Evolutionary conservation across 208 protist genomes (phyloP).

Genomic region (Crithidia mellificae): DNA sequence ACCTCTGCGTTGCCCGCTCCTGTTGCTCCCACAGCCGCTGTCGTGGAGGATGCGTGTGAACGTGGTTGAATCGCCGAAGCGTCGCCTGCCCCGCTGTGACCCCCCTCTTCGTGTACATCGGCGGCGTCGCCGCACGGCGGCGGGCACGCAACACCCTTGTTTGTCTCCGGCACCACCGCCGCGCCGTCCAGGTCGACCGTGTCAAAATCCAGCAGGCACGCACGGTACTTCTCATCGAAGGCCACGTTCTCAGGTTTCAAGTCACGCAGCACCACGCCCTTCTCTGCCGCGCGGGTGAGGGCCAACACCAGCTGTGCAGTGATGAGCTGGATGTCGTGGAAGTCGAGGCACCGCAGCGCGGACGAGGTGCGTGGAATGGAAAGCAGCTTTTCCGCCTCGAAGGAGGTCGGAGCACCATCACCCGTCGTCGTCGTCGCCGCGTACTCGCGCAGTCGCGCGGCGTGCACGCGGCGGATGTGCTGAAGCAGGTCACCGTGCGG

Average conservation of each 20-base stretch:
- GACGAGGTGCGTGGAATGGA: slow-evolving; percentile 35
- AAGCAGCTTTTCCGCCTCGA: no score
- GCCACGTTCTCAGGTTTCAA: slow-evolving; percentile 91
- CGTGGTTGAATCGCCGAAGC: not conserved
- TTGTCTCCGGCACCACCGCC: slow-evolving; percentile 36
- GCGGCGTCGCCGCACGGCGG: slow-evolving; percentile 1
- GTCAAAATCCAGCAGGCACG: slow-evolving; percentile 89
- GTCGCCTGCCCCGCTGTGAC: not conserved
- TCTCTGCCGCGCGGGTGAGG: slow-evolving; percentile 49
- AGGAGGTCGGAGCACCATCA: no score
- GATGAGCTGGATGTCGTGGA: slow-evolving; percentile 83
- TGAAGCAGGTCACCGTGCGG: slow-evolving; percentile 93
- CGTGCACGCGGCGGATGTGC: slow-evolving; percentile 64
- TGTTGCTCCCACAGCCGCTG: no score
- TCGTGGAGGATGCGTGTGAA: not conserved
- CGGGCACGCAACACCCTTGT: slow-evolving; percentile 50
- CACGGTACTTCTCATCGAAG: slow-evolving; percentile 81
- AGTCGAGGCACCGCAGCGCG: slow-evolving; percentile 66
- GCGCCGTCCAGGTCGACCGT: slow-evolving; percentile 62
- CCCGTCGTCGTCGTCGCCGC: not conserved
- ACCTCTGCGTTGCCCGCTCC: no score
- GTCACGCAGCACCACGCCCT: slow-evolving; percentile 83
- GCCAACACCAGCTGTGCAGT: slow-evolving; percentile 79
- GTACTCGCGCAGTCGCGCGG: slow-evolving; percentile 42
- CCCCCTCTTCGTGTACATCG: slow-evolving; percentile 11